Percentiles rank a stretch among this genome's conserved stretches.
phyloP scores from a whole-genome alignment of 805 yeast species.

The Dipodascus geniculatus region DNA sequence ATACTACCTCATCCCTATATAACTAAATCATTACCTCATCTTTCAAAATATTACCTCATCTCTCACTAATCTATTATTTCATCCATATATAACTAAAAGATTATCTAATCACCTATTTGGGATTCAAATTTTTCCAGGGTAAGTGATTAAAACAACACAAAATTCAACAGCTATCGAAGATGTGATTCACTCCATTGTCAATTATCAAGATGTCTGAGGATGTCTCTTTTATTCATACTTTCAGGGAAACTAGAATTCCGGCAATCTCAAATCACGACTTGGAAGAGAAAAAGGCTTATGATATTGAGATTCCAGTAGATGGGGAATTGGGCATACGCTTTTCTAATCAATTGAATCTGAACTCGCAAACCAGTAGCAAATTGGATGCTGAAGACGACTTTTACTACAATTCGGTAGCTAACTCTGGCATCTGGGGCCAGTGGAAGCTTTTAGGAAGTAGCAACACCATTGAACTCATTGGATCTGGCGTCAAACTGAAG shows the following conservation, averaged over 20 bases:
- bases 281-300: not conserved
- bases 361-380: not conserved
- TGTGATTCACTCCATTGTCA: no score
- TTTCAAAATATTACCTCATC: no score
- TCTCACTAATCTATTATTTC: no score
- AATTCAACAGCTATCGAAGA: no score
- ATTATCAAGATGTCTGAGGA: not conserved
- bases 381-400: not conserved
- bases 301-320: not conserved
- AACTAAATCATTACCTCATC: no score
- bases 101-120: no score
- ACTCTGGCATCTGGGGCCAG: not conserved
- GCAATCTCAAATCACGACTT: not conserved
- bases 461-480: not conserved
- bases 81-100: no score
- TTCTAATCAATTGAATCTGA: not conserved
- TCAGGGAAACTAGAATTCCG: not conserved
- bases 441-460: not conserved
- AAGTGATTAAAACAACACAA: no score
- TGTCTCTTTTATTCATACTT: not conserved
- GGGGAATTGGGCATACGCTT: not conserved
- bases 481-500: not conserved
- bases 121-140: no score
- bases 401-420: not conserved
- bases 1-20: no score